Conservation (phyloP, 192 early-diverging fungal genomes). For the Backusella westeae region DNA sequence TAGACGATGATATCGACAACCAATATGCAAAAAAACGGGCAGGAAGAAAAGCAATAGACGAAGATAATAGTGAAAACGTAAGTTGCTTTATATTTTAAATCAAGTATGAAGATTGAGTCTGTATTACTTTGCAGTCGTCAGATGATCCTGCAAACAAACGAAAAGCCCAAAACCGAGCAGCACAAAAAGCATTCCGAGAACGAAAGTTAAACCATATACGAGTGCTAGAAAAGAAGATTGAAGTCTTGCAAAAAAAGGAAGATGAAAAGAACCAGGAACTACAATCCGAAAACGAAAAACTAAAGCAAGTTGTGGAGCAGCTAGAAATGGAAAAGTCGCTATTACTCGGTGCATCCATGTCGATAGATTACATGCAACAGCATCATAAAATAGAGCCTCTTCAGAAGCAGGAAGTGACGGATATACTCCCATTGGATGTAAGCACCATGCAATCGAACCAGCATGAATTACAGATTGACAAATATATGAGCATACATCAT, state of each 20-base stretch:
- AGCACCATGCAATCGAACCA: background rate
- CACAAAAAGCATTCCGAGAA: conserved; percentile 89
- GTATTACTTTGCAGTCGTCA: background rate
- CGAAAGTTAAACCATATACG: conserved; percentile 77
- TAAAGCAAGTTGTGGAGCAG: background rate
- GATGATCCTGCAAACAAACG: conserved; percentile 27
- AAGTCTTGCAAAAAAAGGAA: conserved; percentile 28
- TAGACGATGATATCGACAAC: background rate
- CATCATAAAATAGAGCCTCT: background rate
- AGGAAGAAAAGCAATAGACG: background rate
- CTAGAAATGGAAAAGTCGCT: background rate
- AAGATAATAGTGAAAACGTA: background rate
- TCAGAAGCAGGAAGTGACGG: background rate
- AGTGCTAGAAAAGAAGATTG: conserved; percentile 72
- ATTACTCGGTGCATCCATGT: background rate
- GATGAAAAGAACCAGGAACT: background rate
- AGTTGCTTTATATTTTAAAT: background rate
- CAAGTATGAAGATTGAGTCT: background rate
- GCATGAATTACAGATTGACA: background rate
- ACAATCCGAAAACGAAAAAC: background rate
- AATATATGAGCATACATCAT: background rate
- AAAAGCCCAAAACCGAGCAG: conserved; percentile 84
- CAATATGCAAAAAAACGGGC: background rate
- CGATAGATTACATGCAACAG: background rate
- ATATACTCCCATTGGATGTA: background rate